Evolutionary conservation across 202 grass and related monocot genomes (phyloP).

Genomic region (Cymbopogon flexuosus): DNA sequence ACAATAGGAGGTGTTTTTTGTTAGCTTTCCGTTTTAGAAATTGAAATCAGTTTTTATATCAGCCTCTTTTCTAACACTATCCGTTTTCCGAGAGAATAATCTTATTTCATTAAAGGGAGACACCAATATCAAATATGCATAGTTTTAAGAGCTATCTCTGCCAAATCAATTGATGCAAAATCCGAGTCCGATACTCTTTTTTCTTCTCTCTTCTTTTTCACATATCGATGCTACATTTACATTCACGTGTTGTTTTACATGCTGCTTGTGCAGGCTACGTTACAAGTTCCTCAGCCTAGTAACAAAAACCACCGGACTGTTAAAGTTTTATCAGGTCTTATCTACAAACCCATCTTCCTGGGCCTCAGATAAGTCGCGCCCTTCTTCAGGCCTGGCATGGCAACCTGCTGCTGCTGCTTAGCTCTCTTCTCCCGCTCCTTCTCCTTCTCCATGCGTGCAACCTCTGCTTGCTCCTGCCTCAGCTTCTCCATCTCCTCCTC

Average conservation of each 20-base stretch:
- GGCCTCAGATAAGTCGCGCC: slow-evolving; percentile 72
- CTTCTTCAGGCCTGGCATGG: slow-evolving; percentile 81
- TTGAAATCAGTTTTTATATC: too few species aligned
- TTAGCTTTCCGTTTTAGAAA: too few species aligned
- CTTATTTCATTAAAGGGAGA: too few species aligned
- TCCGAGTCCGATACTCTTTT: neutral
- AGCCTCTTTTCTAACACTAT: too few species aligned
- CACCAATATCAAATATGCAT: too few species aligned
- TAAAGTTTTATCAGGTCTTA: neutral
- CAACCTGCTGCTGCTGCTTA: slow-evolving; percentile 79
- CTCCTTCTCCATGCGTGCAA: slow-evolving; percentile 43
- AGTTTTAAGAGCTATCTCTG: too few species aligned
- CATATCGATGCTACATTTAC: neutral
- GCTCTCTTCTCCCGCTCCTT: slow-evolving; percentile 70
- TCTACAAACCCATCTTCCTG: slow-evolving; percentile 70
- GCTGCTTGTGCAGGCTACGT: neutral
- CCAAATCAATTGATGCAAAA: too few species aligned
- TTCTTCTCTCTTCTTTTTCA: neutral
- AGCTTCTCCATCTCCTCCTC: slow-evolving; percentile 97
- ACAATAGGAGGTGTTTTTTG: neutral
- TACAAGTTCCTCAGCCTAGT: neutral
- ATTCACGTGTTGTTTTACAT: slow-evolving; percentile 8
- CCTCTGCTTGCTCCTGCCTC: slow-evolving; percentile 72
- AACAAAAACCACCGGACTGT: slow-evolving; percentile 2
- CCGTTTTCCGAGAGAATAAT: too few species aligned